Conservation (phyloP, 1,284 basidiomycete species). For the Albatrellus sp. region DNA sequence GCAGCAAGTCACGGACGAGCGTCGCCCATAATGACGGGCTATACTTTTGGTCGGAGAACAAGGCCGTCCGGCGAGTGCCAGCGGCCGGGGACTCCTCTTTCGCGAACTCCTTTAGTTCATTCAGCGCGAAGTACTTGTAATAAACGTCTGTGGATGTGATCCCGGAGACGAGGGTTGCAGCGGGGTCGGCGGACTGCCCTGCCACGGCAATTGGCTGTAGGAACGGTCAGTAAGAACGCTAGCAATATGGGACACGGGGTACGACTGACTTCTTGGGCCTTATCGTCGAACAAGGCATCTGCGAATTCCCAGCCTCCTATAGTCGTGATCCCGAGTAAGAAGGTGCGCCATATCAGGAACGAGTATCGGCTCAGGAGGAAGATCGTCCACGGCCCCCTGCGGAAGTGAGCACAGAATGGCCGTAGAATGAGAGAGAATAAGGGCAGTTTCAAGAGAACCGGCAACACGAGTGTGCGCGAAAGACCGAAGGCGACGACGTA, state of each 20-base stretch:
- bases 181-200: slow-evolving; percentile 30
- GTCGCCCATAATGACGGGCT: slow-evolving; percentile 52
- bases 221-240: not conserved
- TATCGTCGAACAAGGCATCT: slow-evolving; percentile 43
- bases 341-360: slow-evolving; percentile 32
- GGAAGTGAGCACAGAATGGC: slow-evolving; percentile 52
- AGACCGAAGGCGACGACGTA: slow-evolving; percentile 32
- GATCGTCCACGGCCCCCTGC: slow-evolving; percentile 42
- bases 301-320: slow-evolving; percentile 48
- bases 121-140: slow-evolving; percentile 46
- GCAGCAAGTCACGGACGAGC: slow-evolving; percentile 44
- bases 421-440: slow-evolving; percentile 34
- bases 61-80: slow-evolving; percentile 30
- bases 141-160: slow-evolving; percentile 33
- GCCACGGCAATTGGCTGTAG: slow-evolving; percentile 32
- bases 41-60: slow-evolving; percentile 63
- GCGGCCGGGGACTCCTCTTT: slow-evolving; percentile 26
- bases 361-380: slow-evolving; percentile 33
- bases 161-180: slow-evolving; percentile 46
- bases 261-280: slow-evolving; percentile 31
- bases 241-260: not conserved
- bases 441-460: slow-evolving; percentile 40
- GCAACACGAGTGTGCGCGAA: slow-evolving; percentile 30
- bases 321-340: slow-evolving; percentile 36
- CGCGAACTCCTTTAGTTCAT: slow-evolving; percentile 36